Percentiles rank a stretch among this genome's conserved stretches.
These are phyloP conservation scores for Pseudocercospora fuligena DNA, from an alignment of 2,329 filamentous ascomycete genomes.

Conservation along the genomic window DNA sequence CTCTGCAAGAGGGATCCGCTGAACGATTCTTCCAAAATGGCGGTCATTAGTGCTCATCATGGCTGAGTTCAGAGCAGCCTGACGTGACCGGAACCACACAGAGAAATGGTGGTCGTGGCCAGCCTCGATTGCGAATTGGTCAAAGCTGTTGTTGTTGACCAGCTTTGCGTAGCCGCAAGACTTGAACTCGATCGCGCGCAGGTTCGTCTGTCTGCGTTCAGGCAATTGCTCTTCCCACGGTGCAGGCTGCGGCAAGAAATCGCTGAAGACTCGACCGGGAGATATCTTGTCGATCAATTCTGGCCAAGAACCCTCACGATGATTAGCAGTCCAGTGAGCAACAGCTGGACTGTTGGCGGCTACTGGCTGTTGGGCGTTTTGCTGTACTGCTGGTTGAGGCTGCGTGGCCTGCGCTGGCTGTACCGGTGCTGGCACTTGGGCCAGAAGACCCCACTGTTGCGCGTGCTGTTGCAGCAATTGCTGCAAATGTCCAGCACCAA, in stretches of 20 bases:
- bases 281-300: conserved; percentile 56
- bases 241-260: conserved; percentile 44
- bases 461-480: conserved; percentile 18
- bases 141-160: conserved; percentile 33
- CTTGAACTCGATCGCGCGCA: conserved; percentile 56
- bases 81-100: conserved; percentile 40
- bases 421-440: neutral
- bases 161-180: conserved; percentile 67
- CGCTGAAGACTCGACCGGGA: conserved; percentile 51
- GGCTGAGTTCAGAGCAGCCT: conserved; percentile 36
- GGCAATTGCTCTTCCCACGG: conserved; percentile 36
- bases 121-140: conserved; percentile 43
- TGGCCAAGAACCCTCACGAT: conserved; percentile 56
- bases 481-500: conserved; percentile 9
- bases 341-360: conserved; percentile 10
- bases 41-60: conserved; percentile 47
- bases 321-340: conserved; percentile 41
- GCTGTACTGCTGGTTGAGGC: conserved; percentile 2
- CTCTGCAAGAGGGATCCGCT: conserved; percentile 43
- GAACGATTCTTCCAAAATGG: conserved; percentile 47
- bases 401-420: conserved; percentile 2
- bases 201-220: conserved; percentile 36
- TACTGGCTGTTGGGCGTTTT: neutral
- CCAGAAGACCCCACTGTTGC: conserved; percentile 10
- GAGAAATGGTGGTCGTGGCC: conserved; percentile 24